Evolutionary conservation across 2,329 filamentous ascomycete species (phyloP).

Genomic region (Drechslerella coelobrocha): DNA sequence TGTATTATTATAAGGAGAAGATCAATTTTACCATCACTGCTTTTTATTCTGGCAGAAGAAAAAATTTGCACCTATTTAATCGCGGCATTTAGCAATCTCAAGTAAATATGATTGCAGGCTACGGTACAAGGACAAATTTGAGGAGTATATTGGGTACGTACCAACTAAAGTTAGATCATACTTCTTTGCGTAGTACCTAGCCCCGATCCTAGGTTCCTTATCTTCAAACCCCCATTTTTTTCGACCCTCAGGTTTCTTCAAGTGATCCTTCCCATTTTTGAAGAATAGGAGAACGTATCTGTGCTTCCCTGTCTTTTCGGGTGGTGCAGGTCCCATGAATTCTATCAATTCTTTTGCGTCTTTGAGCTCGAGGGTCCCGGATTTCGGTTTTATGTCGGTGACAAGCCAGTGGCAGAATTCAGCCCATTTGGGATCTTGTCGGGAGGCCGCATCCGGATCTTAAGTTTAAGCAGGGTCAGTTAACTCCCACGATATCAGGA

Average conservation of each 20-base stretch:
- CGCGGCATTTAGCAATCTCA: constrained; percentile 14
- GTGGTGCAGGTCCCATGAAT: constrained; percentile 60
- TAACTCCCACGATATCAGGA: constrained; percentile 53
- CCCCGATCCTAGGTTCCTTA: constrained; percentile 57
- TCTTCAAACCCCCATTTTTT: constrained; percentile 59
- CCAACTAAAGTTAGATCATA: constrained; percentile 60
- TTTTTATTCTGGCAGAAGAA: constrained; percentile 55
- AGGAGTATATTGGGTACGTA: constrained; percentile 56
- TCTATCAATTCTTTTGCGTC: constrained; percentile 58
- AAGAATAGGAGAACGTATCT: constrained; percentile 61
- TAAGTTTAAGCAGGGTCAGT: constrained; percentile 54
- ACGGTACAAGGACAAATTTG: background rate
- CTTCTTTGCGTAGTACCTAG: constrained; percentile 59
- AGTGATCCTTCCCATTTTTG: constrained; percentile 58
- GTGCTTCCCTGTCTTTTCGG: constrained; percentile 56
- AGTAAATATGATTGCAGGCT: background rate
- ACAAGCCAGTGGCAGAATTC: constrained; percentile 63
- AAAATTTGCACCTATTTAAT: constrained; percentile 59
- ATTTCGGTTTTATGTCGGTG: constrained; percentile 55
- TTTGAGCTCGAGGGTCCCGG: constrained; percentile 50
- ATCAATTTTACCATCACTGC: too few species aligned
- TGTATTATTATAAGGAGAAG: too few species aligned
- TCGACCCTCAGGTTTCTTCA: constrained; percentile 57
- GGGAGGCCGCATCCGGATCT: constrained; percentile 61
- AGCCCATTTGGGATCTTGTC: constrained; percentile 60